phyloP scores from a whole-genome alignment of 805 yeast genomes.

The Candida caryicola region DNA sequence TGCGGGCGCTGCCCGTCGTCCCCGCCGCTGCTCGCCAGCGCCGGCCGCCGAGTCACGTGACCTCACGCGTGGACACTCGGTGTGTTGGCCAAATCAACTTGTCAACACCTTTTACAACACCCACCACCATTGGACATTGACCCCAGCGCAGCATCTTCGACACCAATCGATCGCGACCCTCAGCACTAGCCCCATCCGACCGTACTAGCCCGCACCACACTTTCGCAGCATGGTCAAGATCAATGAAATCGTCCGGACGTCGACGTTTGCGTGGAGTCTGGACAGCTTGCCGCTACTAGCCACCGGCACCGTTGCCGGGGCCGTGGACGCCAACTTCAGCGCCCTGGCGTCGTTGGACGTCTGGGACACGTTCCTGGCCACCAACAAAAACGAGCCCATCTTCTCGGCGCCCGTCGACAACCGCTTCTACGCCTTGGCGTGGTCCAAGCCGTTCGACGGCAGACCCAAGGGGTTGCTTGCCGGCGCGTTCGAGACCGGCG shows the following conservation, averaged over 20 bases:
- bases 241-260: constrained; percentile 78
- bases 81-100: constrained; percentile 6
- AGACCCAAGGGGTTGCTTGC: constrained; percentile 62
- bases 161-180: background rate
- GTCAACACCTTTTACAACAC: background rate
- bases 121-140: background rate
- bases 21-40: no score
- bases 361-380: constrained; percentile 59
- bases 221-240: constrained; percentile 65
- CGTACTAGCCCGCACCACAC: background rate
- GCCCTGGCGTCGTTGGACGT: constrained; percentile 75
- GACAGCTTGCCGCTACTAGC: constrained; percentile 73
- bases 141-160: background rate
- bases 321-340: constrained; percentile 84
- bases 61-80: background rate
- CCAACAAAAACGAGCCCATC: constrained; percentile 29
- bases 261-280: constrained; percentile 96
- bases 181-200: background rate
- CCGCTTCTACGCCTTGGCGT: constrained; percentile 72
- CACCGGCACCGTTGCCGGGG: constrained; percentile 94
- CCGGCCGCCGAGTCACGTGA: background rate
- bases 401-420: constrained; percentile 35
- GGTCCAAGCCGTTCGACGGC: constrained; percentile 62
- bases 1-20: no score
- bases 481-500: constrained; percentile 86